Evolutionary conservation across 768 basidiomycete genomes (phyloP).

Genomic region (Lactarius quietus): DNA sequence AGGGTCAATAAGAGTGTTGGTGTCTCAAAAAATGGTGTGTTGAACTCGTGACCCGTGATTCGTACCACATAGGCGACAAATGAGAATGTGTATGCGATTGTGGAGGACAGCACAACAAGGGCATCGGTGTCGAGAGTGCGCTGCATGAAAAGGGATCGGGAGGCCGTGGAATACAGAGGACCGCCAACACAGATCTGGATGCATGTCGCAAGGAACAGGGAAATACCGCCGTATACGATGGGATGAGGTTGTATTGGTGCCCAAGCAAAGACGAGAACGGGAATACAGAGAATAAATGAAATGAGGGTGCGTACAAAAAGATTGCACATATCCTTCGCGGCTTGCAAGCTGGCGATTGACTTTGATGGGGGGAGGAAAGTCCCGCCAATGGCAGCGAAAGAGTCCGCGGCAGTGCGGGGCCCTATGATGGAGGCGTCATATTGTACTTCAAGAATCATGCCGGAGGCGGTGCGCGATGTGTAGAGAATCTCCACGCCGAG

Average conservation of each 20-base stretch:
- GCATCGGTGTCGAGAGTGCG: constrained; percentile 39
- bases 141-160: constrained; percentile 37
- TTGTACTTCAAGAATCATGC: constrained; percentile 15
- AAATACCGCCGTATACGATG: constrained; percentile 36
- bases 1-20: constrained; percentile 41
- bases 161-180: constrained; percentile 37
- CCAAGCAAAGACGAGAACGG: constrained; percentile 44
- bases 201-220: constrained; percentile 38
- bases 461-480: not conserved
- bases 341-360: constrained; percentile 29
- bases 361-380: constrained; percentile 31
- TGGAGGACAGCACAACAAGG: constrained; percentile 39
- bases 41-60: constrained; percentile 32
- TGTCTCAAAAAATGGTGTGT: constrained; percentile 43
- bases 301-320: constrained; percentile 33
- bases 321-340: constrained; percentile 32
- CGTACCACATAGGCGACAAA: constrained; percentile 37
- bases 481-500: constrained; percentile 5
- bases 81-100: constrained; percentile 41
- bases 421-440: constrained; percentile 30
- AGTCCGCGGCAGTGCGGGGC: constrained; percentile 35
- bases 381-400: constrained; percentile 27
- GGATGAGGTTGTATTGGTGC: constrained; percentile 36
- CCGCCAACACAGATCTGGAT: constrained; percentile 37
- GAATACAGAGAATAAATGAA: constrained; percentile 37